A percentile compares a stretch with the other conserved stretches of the same genome.
phyloP scores from a whole-genome alignment of 371 early-diverging fungal species.

The Apophysomyces ossiformis region DNA sequence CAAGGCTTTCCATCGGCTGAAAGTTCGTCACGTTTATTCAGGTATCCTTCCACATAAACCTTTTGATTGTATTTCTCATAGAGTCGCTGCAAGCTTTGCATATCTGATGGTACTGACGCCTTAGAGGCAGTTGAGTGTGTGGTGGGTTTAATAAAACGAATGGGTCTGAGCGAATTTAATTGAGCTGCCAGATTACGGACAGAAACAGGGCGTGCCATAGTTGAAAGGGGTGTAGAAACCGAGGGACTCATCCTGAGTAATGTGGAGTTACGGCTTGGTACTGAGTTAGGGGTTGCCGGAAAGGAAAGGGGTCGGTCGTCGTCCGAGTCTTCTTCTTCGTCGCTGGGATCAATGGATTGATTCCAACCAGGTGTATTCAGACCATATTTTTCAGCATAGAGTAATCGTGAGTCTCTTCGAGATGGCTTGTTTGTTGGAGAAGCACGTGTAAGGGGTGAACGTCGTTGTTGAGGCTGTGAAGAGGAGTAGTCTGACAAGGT shows the following conservation, averaged over 20 bases:
- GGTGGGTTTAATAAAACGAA: constrained; percentile 27
- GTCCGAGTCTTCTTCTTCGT: constrained; percentile 35
- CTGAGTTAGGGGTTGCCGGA: neutral
- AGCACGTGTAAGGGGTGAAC: constrained; percentile 5
- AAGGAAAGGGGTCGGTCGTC: constrained; percentile 26
- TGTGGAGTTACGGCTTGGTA: constrained; percentile 8
- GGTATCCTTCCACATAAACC: constrained; percentile 69
- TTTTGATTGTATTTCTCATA: constrained; percentile 64
- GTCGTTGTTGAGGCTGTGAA: constrained; percentile 8
- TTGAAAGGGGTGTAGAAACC: neutral
- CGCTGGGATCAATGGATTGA: constrained; percentile 16
- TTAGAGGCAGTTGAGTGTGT: constrained; percentile 10
- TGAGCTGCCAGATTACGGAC: constrained; percentile 23
- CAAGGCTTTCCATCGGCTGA: constrained; percentile 55
- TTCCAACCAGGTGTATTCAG: constrained; percentile 17
- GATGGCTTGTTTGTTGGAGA: neutral
- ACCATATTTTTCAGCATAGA: constrained; percentile 31
- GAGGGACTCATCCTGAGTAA: constrained; percentile 1
- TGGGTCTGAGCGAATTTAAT: constrained; percentile 20
- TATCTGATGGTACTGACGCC: constrained; percentile 29
- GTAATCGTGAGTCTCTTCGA: constrained; percentile 5
- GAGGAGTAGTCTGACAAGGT: constrained; percentile 5
- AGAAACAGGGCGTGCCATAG: constrained; percentile 21
- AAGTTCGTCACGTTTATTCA: constrained; percentile 65
- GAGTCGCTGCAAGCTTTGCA: constrained; percentile 36